Evolutionary conservation across 371 early-diverging fungal species (phyloP).

Genomic region (Mortierella sp.): DNA sequence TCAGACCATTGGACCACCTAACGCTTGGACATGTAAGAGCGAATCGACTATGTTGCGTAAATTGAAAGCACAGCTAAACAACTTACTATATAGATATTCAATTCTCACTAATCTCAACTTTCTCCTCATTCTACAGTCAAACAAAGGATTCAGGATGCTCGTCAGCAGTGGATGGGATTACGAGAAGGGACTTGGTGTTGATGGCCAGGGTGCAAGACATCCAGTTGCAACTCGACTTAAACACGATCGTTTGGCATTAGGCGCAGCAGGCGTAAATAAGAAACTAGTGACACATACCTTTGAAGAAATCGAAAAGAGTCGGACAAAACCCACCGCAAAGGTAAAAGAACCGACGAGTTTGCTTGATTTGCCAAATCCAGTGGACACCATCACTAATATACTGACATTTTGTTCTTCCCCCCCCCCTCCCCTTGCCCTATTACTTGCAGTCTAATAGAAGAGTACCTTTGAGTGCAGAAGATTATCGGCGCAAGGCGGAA

Average conservation of each 20-base stretch:
- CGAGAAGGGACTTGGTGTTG: constrained; percentile 64
- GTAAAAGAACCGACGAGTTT: not conserved
- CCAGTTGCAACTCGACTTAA: constrained; percentile 65
- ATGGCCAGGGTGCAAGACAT: constrained; percentile 61
- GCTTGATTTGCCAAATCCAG: not conserved
- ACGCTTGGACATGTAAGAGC: constrained; percentile 40
- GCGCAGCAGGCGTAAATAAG: constrained; percentile 38
- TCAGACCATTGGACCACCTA: constrained; percentile 36
- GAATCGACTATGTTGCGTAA: no score
- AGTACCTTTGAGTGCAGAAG: constrained; percentile 27
- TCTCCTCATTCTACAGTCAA: constrained; percentile 16
- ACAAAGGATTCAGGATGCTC: constrained; percentile 64
- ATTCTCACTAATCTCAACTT: not conserved
- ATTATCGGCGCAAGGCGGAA: constrained; percentile 33
- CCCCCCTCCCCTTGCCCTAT: not conserved
- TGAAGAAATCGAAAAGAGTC: constrained; percentile 45
- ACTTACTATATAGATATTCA: not conserved
- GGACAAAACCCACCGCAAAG: constrained; percentile 21
- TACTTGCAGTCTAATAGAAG: constrained; percentile 23
- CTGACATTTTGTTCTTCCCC: not conserved
- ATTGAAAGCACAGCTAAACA: not conserved
- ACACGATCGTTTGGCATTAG: constrained; percentile 63
- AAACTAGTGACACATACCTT: constrained; percentile 48
- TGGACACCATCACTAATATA: not conserved
- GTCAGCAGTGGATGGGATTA: constrained; percentile 68